These are phyloP conservation scores for Steccherinum ochraceum DNA, from an alignment of 768 basidiomycete genomes.

Conservation along the genomic window DNA sequence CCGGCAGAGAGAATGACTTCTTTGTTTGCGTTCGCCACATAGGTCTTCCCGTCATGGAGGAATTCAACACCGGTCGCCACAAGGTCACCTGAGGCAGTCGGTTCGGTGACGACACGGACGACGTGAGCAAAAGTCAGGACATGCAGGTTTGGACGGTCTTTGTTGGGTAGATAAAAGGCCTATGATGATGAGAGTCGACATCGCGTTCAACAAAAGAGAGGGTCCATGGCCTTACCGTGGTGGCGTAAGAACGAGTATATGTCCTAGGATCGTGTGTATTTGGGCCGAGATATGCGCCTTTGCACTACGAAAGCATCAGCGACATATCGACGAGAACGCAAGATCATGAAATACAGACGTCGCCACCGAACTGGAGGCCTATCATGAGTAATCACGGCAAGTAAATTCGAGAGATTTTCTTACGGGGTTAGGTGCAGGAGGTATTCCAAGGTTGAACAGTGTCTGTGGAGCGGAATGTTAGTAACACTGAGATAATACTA, in stretches of 20 bases:
- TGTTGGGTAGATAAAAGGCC: conserved; percentile 13
- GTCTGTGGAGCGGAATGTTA: too few relatives aligned
- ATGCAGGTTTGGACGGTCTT: conserved; percentile 11
- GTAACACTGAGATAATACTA: too few relatives aligned
- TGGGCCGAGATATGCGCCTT: too few relatives aligned
- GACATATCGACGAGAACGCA: too few relatives aligned
- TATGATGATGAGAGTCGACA: conserved; percentile 14
- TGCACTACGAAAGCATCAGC: too few relatives aligned
- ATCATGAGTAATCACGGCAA: conserved; percentile 4
- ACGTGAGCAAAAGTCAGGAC: too few relatives aligned
- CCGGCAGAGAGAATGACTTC: conserved; percentile 2
- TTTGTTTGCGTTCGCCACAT: neutral
- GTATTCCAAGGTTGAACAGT: neutral
- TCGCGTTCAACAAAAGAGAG: conserved; percentile 7
- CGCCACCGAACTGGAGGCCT: conserved; percentile 5
- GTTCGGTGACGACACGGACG: too few relatives aligned
- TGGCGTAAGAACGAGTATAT: conserved; percentile 5
- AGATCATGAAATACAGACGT: conserved; percentile 9
- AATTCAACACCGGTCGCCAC: conserved; percentile 5
- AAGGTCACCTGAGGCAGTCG: neutral
- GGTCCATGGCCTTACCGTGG: conserved; percentile 7
- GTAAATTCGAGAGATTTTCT: conserved; percentile 47
- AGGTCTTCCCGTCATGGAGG: neutral
- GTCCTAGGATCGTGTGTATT: too few relatives aligned
- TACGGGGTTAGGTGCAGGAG: conserved; percentile 6